Evolutionary conservation across 257 asterid genomes (phyloP), one percentile per base, ranked within the genome.

Genomic region (Hygrophila difformis): DNA sequence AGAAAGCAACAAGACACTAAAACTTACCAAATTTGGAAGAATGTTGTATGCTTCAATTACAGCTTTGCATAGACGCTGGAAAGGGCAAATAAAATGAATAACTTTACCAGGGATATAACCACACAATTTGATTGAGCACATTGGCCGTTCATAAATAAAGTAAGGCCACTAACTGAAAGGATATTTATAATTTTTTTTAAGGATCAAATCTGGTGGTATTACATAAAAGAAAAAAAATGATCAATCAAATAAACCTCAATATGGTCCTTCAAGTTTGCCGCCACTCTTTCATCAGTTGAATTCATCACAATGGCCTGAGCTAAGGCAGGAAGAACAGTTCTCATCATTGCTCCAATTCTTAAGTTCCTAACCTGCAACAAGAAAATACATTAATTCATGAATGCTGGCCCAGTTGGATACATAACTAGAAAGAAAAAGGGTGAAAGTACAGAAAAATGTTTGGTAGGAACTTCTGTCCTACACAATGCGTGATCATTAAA

Each of bases 261-360:
- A 53, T 62, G 72, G 46, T 80, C 84, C 74, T 87, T 87, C 72
- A 61, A 44, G 57, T 65, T 73, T 61, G 45, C 79, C 67, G 63
- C 43, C 41, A 56, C 54, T 70, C 65, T n/a, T n/a, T n/a, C 71
- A 41, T 57, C 53, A 59, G 53, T 37, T 18, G 73, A 73, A 64
- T 67, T 75, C 71, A 77, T 71, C 52, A 66, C 89, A 56, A 82
- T 50, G 55, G 94, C 97, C 61, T 87, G 94, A 57, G 93, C 97
- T 70, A 87, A 67, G 56, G 94, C 97, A 33, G 94, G 93, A 59
- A 87, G 88, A 57, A 87, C 60, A 47, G 94, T 82, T 70, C 80
- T 81, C 82, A 77, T 71, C 94, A 79, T 83, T 55, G 93, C 97
- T 67, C 97, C 97, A 75, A 87, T 83, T 55, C 97, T 79, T 57